These are phyloP conservation scores for Cephalotrichum gorgonifer DNA, from an alignment of 2,329 filamentous ascomycete genomes.

Conservation along the genomic window DNA sequence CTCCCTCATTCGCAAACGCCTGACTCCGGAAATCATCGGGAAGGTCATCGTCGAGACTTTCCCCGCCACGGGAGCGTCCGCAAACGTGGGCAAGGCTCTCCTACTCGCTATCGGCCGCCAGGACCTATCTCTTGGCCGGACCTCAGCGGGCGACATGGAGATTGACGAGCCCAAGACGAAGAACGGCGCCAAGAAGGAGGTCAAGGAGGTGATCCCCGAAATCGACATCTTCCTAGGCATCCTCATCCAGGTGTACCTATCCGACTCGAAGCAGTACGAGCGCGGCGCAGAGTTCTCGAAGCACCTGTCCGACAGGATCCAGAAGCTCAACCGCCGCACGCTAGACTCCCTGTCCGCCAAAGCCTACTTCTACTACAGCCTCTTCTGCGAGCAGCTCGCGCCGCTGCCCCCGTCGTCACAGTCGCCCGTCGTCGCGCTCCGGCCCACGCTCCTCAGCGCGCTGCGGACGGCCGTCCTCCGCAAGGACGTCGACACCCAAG, in stretches of 20 bases:
- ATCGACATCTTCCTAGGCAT: conserved; percentile 84
- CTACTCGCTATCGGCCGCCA: conserved; percentile 60
- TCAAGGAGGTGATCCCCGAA: conserved; percentile 74
- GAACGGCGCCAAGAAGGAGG: conserved; percentile 52
- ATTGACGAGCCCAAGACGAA: conserved; percentile 48
- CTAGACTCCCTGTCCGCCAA: conserved; percentile 89
- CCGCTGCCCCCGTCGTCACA: conserved; percentile 82
- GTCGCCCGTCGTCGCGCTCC: conserved; percentile 77
- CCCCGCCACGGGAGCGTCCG: conserved; percentile 48
- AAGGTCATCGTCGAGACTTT: conserved; percentile 77
- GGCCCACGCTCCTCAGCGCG: conserved; percentile 75
- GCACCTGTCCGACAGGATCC: conserved; percentile 73
- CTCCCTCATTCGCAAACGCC: conserved; percentile 86
- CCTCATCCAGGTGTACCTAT: conserved; percentile 75
- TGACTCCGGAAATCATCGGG: conserved; percentile 71
- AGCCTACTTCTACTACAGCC: conserved; percentile 94
- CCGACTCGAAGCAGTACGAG: conserved; percentile 73
- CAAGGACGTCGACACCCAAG: conserved; percentile 96
- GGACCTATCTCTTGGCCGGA: conserved; percentile 49
- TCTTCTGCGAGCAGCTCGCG: conserved; percentile 86
- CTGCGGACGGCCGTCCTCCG: conserved; percentile 91
- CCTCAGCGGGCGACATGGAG: conserved; percentile 56
- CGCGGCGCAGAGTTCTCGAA: conserved; percentile 77
- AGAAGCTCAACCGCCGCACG: conserved; percentile 83
- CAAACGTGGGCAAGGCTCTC: conserved; percentile 57